Evolutionary conservation across 345 rosid species (phyloP).

Genomic region (Atalantia buxifolia): DNA sequence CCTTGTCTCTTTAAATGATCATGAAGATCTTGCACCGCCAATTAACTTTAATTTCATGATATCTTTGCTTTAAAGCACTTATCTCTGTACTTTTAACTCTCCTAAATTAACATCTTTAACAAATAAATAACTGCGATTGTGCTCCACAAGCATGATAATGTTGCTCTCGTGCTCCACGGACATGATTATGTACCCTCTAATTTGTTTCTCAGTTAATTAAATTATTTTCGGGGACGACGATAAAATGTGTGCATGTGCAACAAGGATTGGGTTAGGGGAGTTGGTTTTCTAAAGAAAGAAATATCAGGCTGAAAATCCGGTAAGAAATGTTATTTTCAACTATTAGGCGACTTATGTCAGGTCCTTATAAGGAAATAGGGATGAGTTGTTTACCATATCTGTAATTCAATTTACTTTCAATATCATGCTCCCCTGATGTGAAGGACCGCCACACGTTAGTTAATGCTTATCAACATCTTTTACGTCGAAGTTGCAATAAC

Average conservation of each 20-base stretch:
- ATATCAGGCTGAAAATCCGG: not conserved
- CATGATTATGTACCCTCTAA: slow-evolving; percentile 14
- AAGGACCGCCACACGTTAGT: not conserved
- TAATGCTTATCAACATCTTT: not conserved
- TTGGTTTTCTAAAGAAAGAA: not conserved
- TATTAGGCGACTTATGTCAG: not conserved
- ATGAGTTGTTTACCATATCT: not conserved
- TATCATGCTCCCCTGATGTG: not conserved
- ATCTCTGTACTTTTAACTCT: slow-evolving; percentile 8
- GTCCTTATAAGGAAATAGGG: not conserved
- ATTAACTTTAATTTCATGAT: not conserved
- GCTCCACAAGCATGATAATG: not conserved
- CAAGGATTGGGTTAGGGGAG: slow-evolving; percentile 4
- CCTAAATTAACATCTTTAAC: slow-evolving; percentile 9
- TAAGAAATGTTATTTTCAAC: not conserved
- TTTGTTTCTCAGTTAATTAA: not conserved
- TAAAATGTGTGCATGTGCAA: not conserved
- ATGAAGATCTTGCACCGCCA: not conserved
- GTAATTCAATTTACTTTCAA: not conserved
- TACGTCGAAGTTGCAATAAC: not conserved
- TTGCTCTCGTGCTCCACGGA: not conserved
- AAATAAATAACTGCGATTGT: not conserved
- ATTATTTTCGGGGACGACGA: slow-evolving; percentile 7
- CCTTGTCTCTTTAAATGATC: slow-evolving; percentile 8
- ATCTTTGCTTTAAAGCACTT: not conserved